Conservation (phyloP, 164 flowering plant species). For the Aristolochia contorta region DNA sequence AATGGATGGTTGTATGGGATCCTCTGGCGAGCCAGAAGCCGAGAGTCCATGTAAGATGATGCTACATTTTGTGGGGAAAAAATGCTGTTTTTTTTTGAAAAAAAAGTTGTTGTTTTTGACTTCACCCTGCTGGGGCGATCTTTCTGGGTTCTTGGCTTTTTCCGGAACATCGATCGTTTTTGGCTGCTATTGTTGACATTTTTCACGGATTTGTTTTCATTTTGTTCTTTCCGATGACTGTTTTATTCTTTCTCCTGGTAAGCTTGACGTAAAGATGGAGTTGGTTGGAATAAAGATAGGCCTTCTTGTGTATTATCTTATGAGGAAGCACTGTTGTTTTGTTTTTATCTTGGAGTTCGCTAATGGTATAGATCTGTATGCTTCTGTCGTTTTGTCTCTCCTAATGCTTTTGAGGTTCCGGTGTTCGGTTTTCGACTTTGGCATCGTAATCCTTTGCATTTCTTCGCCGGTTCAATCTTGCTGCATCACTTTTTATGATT, state of each 20-base stretch:
- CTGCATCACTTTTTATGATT: too few relatives aligned
- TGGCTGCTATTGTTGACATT: constrained; percentile 8
- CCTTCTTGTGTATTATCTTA: neutral
- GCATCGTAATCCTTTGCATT: too few relatives aligned
- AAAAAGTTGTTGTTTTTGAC: neutral
- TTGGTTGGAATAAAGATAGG: neutral
- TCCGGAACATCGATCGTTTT: neutral
- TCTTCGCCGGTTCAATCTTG: too few relatives aligned
- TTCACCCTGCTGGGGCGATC: neutral
- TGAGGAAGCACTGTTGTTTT: neutral
- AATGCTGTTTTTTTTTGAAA: neutral
- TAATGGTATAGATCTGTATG: neutral
- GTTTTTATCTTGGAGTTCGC: neutral
- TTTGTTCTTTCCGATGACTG: neutral
- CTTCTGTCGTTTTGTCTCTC: too few relatives aligned
- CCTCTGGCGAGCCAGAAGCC: constrained; percentile 58
- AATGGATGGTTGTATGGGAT: constrained; percentile 73
- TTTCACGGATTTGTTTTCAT: neutral
- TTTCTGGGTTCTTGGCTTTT: constrained; percentile 4
- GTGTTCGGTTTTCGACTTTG: too few relatives aligned
- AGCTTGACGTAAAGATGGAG: neutral
- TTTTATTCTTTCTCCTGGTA: neutral
- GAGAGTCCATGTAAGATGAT: constrained; percentile 49
- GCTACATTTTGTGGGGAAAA: constrained; percentile 1
- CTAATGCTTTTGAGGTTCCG: too few relatives aligned